Evolutionary conservation across 305 asterid species (phyloP).

Genomic region (Fraxinus sp.): DNA sequence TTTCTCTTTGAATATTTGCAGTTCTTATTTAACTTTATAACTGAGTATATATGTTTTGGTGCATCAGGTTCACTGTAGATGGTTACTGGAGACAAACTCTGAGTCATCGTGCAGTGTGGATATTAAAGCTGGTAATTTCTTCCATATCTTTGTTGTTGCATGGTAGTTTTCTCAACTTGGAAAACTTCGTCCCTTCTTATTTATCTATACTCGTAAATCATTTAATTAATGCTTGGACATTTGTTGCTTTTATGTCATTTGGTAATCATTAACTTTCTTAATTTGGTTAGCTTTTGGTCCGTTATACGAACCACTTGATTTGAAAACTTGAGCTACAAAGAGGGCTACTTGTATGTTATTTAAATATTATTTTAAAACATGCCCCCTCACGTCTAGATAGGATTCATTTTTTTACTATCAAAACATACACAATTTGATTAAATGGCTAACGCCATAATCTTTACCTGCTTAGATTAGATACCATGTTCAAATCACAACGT

Average conservation of each 20-base stretch:
- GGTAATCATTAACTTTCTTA: background rate
- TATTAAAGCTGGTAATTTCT: conserved; percentile 69
- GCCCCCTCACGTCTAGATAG: background rate
- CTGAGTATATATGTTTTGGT: conserved; percentile 18
- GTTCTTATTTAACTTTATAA: background rate
- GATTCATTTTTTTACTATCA: background rate
- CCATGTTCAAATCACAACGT: background rate
- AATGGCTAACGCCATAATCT: background rate
- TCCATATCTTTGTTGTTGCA: background rate
- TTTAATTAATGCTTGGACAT: background rate
- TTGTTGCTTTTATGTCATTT: background rate
- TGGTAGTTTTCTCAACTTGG: background rate
- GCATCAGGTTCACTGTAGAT: conserved; percentile 81
- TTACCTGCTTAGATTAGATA: background rate
- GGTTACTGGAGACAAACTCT: conserved; percentile 60
- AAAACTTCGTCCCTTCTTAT: background rate
- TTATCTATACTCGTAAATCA: background rate
- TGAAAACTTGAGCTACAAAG: background rate
- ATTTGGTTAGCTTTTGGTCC: background rate
- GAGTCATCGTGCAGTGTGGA: conserved; percentile 66
- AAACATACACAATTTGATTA: background rate
- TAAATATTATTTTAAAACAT: background rate
- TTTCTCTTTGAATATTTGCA: background rate
- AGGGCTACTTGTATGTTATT: background rate
- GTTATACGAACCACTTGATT: background rate